A percentile compares a stretch with the other conserved stretches of the same genome.
phyloP scores from a whole-genome alignment of 2,329 filamentous ascomycete species.

The Fusarium vanettenii region DNA sequence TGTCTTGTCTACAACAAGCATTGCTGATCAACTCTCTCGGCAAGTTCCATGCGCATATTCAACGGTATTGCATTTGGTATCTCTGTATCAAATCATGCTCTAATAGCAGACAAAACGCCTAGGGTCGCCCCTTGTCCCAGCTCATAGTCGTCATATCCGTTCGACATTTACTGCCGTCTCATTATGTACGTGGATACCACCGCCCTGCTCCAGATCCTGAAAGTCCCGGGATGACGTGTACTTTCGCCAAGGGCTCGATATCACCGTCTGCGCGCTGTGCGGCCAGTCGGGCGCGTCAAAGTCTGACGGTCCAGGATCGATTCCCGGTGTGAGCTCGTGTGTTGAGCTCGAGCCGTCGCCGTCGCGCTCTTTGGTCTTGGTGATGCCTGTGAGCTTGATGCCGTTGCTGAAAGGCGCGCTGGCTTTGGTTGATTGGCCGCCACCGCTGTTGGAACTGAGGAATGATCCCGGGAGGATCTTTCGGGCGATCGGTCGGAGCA shows the following conservation, averaged over 20 bases:
- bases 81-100: constrained; percentile 5
- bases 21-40: not conserved
- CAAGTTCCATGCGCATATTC: not conserved
- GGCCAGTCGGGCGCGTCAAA: constrained; percentile 27
- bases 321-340: constrained; percentile 13
- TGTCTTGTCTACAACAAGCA: not conserved
- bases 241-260: constrained; percentile 32
- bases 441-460: constrained; percentile 22
- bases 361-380: constrained; percentile 18
- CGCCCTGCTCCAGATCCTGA: constrained; percentile 14
- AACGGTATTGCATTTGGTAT: constrained; percentile 27
- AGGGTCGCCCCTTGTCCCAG: constrained; percentile 20
- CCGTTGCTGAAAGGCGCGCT: constrained; percentile 30
- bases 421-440: constrained; percentile 18
- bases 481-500: constrained; percentile 36
- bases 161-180: constrained; percentile 23
- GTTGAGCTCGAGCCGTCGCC: constrained; percentile 33
- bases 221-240: constrained; percentile 30
- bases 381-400: constrained; percentile 25
- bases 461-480: constrained; percentile 35
- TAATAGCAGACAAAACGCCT: constrained; percentile 19
- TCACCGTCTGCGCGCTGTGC: constrained; percentile 19
- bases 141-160: constrained; percentile 25
- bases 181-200: constrained; percentile 17
- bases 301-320: constrained; percentile 12